Evolutionary conservation across 2,329 filamentous ascomycete species (phyloP).

Genomic region (Dryadomyces sulphureus): DNA sequence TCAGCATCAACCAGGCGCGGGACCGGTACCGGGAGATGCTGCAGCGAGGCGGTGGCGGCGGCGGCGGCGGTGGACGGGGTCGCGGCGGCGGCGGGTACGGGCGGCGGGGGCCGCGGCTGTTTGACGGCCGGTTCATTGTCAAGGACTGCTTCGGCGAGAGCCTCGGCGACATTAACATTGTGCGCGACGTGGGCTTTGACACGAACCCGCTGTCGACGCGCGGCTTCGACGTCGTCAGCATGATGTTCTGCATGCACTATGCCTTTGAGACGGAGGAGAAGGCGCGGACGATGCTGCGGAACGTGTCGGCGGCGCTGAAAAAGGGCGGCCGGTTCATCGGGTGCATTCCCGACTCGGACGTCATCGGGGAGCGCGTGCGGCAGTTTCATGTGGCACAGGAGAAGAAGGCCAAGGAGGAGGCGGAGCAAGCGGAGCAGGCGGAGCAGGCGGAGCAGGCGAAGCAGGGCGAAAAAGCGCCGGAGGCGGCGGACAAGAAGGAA

Average conservation of each 20-base stretch:
- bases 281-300: slow-evolving; percentile 80
- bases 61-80: too few species aligned
- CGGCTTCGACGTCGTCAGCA: slow-evolving; percentile 90
- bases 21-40: slow-evolving; percentile 69
- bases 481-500: slow-evolving; percentile 20
- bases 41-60: slow-evolving; percentile 33
- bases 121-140: slow-evolving; percentile 74
- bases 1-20: slow-evolving; percentile 80
- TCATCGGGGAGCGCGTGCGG: slow-evolving; percentile 66
- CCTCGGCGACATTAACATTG: slow-evolving; percentile 65
- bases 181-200: slow-evolving; percentile 80
- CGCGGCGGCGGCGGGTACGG: slow-evolving; percentile 15
- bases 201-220: slow-evolving; percentile 55
- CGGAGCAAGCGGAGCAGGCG: slow-evolving; percentile 20
- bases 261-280: slow-evolving; percentile 89
- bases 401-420: slow-evolving; percentile 19
- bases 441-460: slow-evolving; percentile 23
- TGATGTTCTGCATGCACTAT: slow-evolving; percentile 99
- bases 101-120: slow-evolving; percentile 42
- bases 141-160: slow-evolving; percentile 88
- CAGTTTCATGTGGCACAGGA: slow-evolving; percentile 46
- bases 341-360: slow-evolving; percentile 91
- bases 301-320: slow-evolving; percentile 78
- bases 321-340: slow-evolving; percentile 92
- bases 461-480: slow-evolving; percentile 16